These are phyloP conservation scores for Schrenkiella parvula DNA, from an alignment of 345 rosid genomes.

Conservation along the genomic window DNA sequence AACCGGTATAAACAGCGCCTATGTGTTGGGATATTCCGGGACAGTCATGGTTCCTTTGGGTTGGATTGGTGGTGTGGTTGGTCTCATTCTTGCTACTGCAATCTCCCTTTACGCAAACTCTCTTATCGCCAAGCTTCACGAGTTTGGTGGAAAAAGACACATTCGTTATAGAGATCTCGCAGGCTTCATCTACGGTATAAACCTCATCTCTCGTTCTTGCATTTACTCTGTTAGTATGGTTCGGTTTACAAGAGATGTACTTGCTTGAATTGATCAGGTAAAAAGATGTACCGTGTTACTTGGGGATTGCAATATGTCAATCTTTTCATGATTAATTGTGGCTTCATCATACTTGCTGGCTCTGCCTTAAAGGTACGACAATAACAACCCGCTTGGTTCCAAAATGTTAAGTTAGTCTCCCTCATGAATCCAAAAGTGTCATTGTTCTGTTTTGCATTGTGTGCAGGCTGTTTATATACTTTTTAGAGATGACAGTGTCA, in stretches of 20 bases:
- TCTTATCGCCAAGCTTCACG: conserved; percentile 84
- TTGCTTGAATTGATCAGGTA: conserved; percentile 18
- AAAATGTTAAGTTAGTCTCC: background rate
- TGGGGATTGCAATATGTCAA: conserved; percentile 55
- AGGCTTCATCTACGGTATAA: conserved; percentile 62
- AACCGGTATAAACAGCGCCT: conserved; percentile 83
- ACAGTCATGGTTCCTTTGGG: conserved; percentile 89
- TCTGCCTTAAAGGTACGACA: conserved; percentile 38
- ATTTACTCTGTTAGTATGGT: background rate
- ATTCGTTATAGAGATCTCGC: conserved; percentile 96
- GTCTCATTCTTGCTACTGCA: conserved; percentile 61
- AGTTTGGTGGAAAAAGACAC: conserved; percentile 83
- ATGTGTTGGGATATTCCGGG: conserved; percentile 87
- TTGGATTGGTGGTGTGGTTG: conserved; percentile 73
- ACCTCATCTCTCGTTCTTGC: background rate
- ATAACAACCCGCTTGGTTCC: background rate
- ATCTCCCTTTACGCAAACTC: conserved; percentile 77
- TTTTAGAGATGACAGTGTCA: conserved; percentile 41
- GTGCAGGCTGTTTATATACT: conserved; percentile 50
- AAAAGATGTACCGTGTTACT: conserved; percentile 31
- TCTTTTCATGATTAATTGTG: conserved; percentile 55
- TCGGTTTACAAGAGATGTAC: background rate
- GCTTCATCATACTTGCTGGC: conserved; percentile 54
- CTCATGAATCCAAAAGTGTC: background rate
- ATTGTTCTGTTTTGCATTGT: background rate